phyloP scores from a whole-genome alignment of 768 basidiomycete genomes.

The Hericium alpestre region DNA sequence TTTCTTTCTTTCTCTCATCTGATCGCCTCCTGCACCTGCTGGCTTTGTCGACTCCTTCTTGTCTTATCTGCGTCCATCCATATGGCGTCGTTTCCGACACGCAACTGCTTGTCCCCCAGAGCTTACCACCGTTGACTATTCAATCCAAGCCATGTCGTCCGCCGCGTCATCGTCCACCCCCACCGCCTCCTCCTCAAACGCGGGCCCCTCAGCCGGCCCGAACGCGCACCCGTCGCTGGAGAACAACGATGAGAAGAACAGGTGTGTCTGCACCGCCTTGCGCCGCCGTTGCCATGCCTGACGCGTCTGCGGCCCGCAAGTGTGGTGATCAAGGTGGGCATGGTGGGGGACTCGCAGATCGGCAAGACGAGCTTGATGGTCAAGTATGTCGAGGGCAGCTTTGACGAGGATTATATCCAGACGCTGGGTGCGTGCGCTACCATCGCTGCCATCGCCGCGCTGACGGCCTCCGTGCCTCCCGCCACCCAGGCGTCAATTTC shows the following conservation, averaged over 20 bases:
- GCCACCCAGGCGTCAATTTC: conserved; percentile 78
- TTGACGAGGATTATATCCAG: conserved; percentile 99
- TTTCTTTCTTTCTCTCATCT: conserved; percentile 1
- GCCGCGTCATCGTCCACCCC: conserved; percentile 33
- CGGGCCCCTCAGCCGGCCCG: conserved; percentile 31
- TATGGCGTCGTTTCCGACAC: not conserved
- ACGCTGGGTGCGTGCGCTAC: conserved; percentile 65
- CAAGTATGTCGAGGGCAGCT: conserved; percentile 98
- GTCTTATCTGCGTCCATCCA: not conserved
- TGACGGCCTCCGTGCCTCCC: no score
- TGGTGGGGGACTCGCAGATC: conserved; percentile 99
- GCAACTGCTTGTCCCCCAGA: not conserved
- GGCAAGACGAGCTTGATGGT: conserved; percentile 99
- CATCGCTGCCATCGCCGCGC: not conserved
- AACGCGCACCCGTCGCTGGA: conserved; percentile 43
- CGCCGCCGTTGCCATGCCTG: not conserved
- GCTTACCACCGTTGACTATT: conserved; percentile 11
- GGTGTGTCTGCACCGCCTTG: conserved; percentile 24
- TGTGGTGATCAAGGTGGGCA: conserved; percentile 96
- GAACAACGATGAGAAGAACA: conserved; percentile 70
- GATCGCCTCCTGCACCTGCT: not conserved
- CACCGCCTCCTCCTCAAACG: conserved; percentile 31
- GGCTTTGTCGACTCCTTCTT: conserved; percentile 2
- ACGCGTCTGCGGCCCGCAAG: conserved; percentile 25
- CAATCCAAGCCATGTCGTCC: conserved; percentile 8